Percentiles rank a stretch among this genome's conserved stretches.
Conservation (phyloP, 2,329 filamentous ascomycete genomes). For the Leptographium lundbergii region DNA sequence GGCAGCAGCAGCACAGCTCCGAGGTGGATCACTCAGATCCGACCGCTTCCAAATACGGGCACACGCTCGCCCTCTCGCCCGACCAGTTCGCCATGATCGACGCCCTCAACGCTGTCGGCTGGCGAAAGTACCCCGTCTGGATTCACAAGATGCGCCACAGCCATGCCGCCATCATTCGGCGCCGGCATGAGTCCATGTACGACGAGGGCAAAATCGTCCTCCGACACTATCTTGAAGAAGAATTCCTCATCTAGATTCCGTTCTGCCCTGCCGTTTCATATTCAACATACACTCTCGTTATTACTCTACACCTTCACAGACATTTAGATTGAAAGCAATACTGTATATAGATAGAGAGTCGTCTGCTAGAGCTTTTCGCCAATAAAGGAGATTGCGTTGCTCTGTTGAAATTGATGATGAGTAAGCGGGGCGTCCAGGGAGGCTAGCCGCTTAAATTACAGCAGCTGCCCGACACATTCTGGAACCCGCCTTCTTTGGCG, state of each 20-base stretch:
- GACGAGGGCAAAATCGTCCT: slow-evolving; percentile 67
- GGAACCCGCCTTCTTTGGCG: not conserved
- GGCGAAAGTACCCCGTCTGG: slow-evolving; percentile 56
- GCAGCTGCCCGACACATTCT: not conserved
- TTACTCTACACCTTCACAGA: not conserved
- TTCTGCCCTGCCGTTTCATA: not conserved
- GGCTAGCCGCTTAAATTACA: not conserved
- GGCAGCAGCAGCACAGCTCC: not conserved
- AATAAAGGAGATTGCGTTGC: not conserved
- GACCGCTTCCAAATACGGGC: slow-evolving; percentile 15
- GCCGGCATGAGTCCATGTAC: slow-evolving; percentile 53
- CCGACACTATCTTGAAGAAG: slow-evolving; percentile 65
- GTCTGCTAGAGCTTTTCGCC: not conserved
- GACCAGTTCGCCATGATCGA: slow-evolving; percentile 80
- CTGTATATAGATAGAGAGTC: not conserved
- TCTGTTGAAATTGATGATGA: not conserved
- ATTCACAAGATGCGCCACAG: slow-evolving; percentile 69
- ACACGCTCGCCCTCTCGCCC: slow-evolving; percentile 61
- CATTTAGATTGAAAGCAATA: not conserved
- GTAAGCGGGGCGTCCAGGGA: not conserved
- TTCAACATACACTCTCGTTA: not conserved
- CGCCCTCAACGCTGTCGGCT: slow-evolving; percentile 53
- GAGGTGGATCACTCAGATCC: not conserved
- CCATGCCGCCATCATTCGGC: slow-evolving; percentile 83
- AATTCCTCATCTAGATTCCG: slow-evolving; percentile 44